Evolutionary conservation across 129 eudicot species (phyloP).

Genomic region (Heracleum sosnowskyi): DNA sequence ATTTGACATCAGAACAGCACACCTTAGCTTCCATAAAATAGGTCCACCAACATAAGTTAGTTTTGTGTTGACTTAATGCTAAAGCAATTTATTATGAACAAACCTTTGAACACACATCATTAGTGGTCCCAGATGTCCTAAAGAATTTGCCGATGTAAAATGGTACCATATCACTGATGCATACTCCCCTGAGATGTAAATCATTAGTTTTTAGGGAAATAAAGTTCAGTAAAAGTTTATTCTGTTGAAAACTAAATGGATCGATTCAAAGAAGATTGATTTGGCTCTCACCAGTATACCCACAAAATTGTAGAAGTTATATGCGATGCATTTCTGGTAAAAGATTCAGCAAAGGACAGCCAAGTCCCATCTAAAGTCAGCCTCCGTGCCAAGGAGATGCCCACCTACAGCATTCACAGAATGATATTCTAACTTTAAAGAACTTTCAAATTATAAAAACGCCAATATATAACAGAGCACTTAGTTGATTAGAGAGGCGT

Average conservation of each 20-base stretch:
- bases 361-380: slow-evolving; percentile 73
- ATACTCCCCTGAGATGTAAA: slow-evolving; percentile 65
- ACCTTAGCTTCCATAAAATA: slow-evolving; percentile 8
- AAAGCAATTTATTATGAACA: slow-evolving; percentile 26
- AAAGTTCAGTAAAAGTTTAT: background rate
- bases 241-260: background rate
- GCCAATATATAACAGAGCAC: background rate
- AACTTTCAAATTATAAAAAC: background rate
- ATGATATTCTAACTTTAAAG: background rate
- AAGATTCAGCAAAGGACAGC: slow-evolving; percentile 69
- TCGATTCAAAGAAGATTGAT: background rate
- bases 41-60: slow-evolving; percentile 10
- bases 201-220: slow-evolving; percentile 14
- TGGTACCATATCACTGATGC: slow-evolving; percentile 90
- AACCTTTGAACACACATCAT: slow-evolving; percentile 82
- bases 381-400: slow-evolving; percentile 59
- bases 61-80: background rate
- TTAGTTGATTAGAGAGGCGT: background rate
- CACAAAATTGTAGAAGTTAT: slow-evolving; percentile 71
- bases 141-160: slow-evolving; percentile 84
- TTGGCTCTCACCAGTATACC: slow-evolving; percentile 86
- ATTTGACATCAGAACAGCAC: slow-evolving; percentile 16
- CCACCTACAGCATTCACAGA: slow-evolving; percentile 52
- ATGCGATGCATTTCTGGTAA: slow-evolving; percentile 72
- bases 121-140: slow-evolving; percentile 71